Conservation (phyloP, 257 asterid species). For the Nicotiana noctiflora region DNA sequence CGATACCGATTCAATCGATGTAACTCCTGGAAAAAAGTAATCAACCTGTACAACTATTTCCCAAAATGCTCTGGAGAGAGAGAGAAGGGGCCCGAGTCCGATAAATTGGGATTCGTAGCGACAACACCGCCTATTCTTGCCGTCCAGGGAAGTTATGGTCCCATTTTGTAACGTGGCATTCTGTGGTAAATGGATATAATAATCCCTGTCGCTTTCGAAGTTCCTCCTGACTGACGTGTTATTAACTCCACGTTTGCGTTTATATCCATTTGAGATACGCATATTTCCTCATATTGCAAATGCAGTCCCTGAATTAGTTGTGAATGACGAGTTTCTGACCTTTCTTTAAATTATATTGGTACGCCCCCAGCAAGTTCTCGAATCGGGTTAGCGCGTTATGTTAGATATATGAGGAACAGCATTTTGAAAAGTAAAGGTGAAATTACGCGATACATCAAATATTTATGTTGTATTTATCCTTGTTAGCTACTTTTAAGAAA, state of each 20-base stretch:
- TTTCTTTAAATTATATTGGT: background rate
- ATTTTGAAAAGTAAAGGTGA: too few species aligned
- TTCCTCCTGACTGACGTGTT: background rate
- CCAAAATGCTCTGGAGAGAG: background rate
- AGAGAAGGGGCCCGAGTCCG: background rate
- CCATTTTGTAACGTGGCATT: background rate
- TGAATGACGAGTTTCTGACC: background rate
- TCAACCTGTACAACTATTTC: background rate
- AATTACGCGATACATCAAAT: too few species aligned
- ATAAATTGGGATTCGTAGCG: conserved; percentile 5
- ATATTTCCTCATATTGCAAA: background rate
- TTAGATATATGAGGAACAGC: too few species aligned
- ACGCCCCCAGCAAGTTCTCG: background rate
- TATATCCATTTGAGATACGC: background rate
- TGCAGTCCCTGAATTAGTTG: background rate
- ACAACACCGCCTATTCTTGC: conserved; percentile 20
- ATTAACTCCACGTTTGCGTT: background rate
- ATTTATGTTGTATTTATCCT: too few species aligned
- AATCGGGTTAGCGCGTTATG: background rate
- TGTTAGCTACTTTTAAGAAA: too few species aligned
- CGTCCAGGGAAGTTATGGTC: conserved; percentile 3
- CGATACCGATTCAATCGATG: conserved; percentile 3
- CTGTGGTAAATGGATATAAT: background rate
- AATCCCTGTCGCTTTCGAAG: background rate
- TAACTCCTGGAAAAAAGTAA: background rate